These are phyloP conservation scores for Epichloe baconii DNA, from an alignment of 2,329 filamentous ascomycete genomes.

Conservation along the genomic window DNA sequence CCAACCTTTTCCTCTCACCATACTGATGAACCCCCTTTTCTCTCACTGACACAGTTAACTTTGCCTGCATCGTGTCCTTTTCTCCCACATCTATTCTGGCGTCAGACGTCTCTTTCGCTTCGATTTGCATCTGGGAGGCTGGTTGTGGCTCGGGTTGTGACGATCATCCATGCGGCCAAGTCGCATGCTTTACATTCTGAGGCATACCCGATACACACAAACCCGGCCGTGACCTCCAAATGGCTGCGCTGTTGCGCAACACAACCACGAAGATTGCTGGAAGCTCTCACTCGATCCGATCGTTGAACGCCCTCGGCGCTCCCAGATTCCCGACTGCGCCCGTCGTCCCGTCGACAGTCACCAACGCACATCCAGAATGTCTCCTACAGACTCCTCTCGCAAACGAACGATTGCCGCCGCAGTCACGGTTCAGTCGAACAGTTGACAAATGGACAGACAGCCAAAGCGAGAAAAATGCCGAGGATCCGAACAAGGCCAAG, in stretches of 20 bases:
- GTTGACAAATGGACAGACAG: constrained; percentile 15
- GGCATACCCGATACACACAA: background rate
- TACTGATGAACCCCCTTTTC: too few species aligned
- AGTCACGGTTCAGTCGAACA: constrained; percentile 21
- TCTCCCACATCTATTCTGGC: background rate
- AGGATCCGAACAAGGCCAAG: constrained; percentile 46
- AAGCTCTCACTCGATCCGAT: background rate
- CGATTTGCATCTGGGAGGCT: too few species aligned
- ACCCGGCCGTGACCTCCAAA: constrained; percentile 12
- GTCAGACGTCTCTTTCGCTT: background rate
- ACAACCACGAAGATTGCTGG: constrained; percentile 12
- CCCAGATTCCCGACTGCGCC: background rate
- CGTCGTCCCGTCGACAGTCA: background rate
- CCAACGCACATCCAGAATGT: background rate
- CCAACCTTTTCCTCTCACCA: too few species aligned
- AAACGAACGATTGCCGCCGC: background rate
- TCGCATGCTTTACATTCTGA: constrained; percentile 7
- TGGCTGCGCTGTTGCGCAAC: constrained; percentile 18
- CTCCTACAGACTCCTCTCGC: constrained; percentile 4
- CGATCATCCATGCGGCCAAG: constrained; percentile 6
- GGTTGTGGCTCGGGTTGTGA: background rate
- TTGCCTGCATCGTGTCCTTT: too few species aligned
- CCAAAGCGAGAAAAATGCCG: constrained; percentile 22
- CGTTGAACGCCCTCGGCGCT: background rate
- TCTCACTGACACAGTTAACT: too few species aligned